These are phyloP conservation scores for Eimeria sp. DNA, from an alignment of 169 alveolate species.

Conservation along the genomic window DNA sequence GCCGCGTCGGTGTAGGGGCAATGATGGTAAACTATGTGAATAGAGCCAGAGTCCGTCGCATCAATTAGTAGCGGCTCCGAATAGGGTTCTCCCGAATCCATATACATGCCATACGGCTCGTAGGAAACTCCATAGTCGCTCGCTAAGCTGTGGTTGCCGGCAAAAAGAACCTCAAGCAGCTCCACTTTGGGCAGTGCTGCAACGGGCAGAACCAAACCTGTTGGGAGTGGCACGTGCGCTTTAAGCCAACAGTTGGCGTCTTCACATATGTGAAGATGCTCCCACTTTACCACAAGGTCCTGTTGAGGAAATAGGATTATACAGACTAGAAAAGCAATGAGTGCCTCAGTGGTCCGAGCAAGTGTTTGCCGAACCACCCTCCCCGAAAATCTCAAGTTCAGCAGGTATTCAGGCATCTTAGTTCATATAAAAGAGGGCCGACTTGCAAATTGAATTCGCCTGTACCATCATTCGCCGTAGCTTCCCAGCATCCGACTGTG, in stretches of 20 bases:
- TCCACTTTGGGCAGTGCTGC: conserved; percentile 55
- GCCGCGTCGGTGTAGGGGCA: conserved; percentile 58
- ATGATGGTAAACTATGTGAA: conserved; percentile 63
- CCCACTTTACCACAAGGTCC: not conserved
- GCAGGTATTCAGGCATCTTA: not conserved
- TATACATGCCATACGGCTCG: conserved; percentile 63
- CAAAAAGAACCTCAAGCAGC: conserved; percentile 67
- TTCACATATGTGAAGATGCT: not conserved
- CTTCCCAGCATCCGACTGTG: not conserved
- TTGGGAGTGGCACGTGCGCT: not conserved
- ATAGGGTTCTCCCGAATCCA: conserved; percentile 71
- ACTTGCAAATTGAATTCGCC: not conserved
- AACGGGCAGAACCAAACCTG: conserved; percentile 10
- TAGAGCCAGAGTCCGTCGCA: conserved; percentile 37
- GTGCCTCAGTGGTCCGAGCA: not conserved
- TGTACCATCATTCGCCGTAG: not conserved
- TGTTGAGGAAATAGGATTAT: not conserved
- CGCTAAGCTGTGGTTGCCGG: conserved; percentile 62
- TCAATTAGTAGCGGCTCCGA: conserved; percentile 57
- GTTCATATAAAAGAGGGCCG: not conserved
- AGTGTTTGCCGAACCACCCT: not conserved
- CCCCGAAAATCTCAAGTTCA: not conserved
- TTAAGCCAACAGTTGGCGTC: not conserved
- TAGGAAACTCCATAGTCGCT: conserved; percentile 69
- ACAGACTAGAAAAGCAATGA: not conserved